Evolutionary conservation across 225 moss, liverwort and hornwort species (phyloP), one percentile per base, ranked within the genome.

Genomic region (Neckera pumila): DNA sequence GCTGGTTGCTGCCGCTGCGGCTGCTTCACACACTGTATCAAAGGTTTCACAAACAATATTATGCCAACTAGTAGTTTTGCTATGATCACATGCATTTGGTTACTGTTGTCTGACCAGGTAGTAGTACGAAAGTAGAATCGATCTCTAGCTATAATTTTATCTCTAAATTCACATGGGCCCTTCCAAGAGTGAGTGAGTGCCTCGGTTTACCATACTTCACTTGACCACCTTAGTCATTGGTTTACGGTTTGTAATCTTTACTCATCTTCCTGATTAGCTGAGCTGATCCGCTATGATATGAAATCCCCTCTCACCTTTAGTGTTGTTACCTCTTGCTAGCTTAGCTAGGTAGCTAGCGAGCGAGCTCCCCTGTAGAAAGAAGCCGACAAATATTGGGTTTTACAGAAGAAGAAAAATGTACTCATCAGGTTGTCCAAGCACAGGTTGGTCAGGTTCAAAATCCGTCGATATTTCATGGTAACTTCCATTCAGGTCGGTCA

Each of bases 391-490:
- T 62, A 80, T 42, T 76, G 83, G 75, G 85, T 83, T 85, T 89
- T 65, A 82, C 80, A 83, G 75, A 63, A 47, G 47, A 31, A 82
- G 8, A 42, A 77, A 45, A 31, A n/a, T n/a, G 79, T 70, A 76
- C 59, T 84, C 86, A 80, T 85, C 85, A 90, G 89, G 86, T 87
- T 80, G 89, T 89, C 80, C 34, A 66, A 89, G 91, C 70, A 66
- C 83, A 90, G 92, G 91, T 93, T 91, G 90, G 92, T 93, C 80
- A 92, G 93, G 91, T 93, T 79, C 83, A 92, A 92, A 93, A 93
- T 93, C 89, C 88, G 93, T 89, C 93, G 92, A 93, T 92, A 93
- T 93, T 86, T 92, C 92, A 88, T 92, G 90, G 87, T 89, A 90
- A 21, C 85, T 83, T 90, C 82, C 90, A 90, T 86, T 89, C 84